Evolutionary conservation across 768 basidiomycete genomes (phyloP), one percentile per base, ranked within the genome.

Genomic region (Tylopilus sp.): DNA sequence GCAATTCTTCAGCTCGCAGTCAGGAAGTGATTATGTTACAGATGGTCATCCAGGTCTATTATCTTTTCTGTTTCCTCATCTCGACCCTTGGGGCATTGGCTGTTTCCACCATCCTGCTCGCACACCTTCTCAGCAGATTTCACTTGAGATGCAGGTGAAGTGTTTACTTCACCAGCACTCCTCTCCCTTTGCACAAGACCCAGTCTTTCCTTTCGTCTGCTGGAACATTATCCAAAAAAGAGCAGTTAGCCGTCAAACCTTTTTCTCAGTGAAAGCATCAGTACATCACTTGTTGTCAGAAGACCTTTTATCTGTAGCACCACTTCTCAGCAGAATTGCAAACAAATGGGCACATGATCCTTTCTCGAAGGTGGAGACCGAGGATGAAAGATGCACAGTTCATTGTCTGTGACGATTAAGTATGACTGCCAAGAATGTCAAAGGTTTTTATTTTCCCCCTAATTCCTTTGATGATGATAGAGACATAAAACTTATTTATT

Each of bases 51-150:
- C 26, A 1, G 42, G 42, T 0, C 4, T 43, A n/a, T 1, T 43
- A 5, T n/a, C 26, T 0, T 43, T 3, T 7, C 3, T 44, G n/a
- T 44, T 44, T 11, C 43, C 43, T 21, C 28, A 44, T 7, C 25
- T 44, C 2, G 28, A 44, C 21, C 43, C 43, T 1, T 44, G 43
- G 43, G 28, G 29, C 4, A 44, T 44, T 19, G 28, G 43, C 0
- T 26, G 43, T 0, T 29, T 43, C 11, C 25, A 43, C n/a, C 26
- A 43, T 29, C n/a, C 42, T 3, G 26, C 1, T n/a, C 17, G 17
- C 10, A 4, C 3, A 4, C 1, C 17, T 0, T 1, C 7, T 1
- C 26, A 19, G 9, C 9, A 4, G 0, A 2, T 43, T 3, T 28
- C 42, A 0, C 29, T 43, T n/a, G 17, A 44, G 17, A 4, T 2